A percentile compares a stretch with the other conserved stretches of the same genome.
Evolutionary conservation across 345 rosid species (phyloP).

Genomic region (Raphanus raphanistrum): DNA sequence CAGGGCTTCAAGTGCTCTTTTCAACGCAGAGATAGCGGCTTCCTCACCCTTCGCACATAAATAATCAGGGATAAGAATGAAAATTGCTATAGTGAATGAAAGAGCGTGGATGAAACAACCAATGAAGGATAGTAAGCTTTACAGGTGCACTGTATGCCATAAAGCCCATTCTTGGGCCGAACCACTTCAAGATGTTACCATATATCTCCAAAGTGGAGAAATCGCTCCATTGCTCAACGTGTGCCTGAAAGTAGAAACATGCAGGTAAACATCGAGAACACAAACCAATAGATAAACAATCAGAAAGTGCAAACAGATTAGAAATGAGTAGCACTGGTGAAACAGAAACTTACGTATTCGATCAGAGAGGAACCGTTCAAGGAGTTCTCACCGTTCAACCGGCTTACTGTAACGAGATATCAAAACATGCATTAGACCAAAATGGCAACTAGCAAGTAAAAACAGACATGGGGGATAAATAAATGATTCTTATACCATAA

Average conservation of each 20-base stretch:
- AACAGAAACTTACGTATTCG: constrained; percentile 56
- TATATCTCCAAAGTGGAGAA: constrained; percentile 79
- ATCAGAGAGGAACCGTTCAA: constrained; percentile 61
- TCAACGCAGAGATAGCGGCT: constrained; percentile 61
- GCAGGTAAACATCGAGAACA: background rate
- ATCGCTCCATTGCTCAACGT: constrained; percentile 93
- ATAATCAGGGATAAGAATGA: constrained; percentile 12
- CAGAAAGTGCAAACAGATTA: background rate
- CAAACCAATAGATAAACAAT: background rate
- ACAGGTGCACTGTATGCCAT: constrained; percentile 69
- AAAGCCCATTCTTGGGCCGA: constrained; percentile 57
- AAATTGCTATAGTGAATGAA: background rate
- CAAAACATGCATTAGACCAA: constrained; percentile 16
- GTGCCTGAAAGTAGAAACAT: constrained; percentile 53
- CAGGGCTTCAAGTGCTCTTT: constrained; percentile 77
- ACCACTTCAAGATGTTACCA: constrained; percentile 56
- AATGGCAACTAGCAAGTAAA: background rate
- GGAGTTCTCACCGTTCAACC: constrained; percentile 61
- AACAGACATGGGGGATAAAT: background rate
- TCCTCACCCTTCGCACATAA: constrained; percentile 70
- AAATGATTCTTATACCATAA: constrained; percentile 20
- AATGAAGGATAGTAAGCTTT: constrained; percentile 31
- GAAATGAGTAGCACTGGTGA: background rate
- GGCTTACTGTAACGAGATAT: constrained; percentile 52
- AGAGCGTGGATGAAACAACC: background rate